These are phyloP conservation scores for Stenogyne calaminthoides DNA, from an alignment of 305 asterid species.

Conservation along the genomic window DNA sequence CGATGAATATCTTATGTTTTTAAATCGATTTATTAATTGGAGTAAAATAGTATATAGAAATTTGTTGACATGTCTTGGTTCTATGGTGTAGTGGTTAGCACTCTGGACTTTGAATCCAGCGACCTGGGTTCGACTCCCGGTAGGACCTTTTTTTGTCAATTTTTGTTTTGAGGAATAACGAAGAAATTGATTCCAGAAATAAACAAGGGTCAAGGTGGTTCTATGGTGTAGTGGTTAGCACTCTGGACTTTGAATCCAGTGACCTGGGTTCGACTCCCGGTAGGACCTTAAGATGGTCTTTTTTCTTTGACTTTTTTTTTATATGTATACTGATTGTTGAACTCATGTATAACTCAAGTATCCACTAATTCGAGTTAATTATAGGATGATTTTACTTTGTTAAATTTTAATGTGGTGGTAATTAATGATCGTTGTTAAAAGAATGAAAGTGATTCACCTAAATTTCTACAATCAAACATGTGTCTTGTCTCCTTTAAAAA, in stretches of 20 bases:
- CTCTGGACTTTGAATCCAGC: constrained; percentile 99
- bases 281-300: too few relatives aligned
- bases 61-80: constrained; percentile 38
- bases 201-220: too few relatives aligned
- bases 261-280: constrained; percentile 99
- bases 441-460: neutral
- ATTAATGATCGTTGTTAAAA: too few relatives aligned
- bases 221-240: constrained; percentile 99
- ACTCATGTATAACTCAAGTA: too few relatives aligned
- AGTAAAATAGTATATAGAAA: neutral
- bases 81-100: constrained; percentile 99
- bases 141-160: constrained; percentile 57
- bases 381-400: too few relatives aligned
- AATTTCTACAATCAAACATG: neutral
- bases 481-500: too few relatives aligned
- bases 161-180: neutral
- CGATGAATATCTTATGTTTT: neutral
- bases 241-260: constrained; percentile 99
- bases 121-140: constrained; percentile 99
- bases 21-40: neutral
- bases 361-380: too few relatives aligned
- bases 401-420: neutral
- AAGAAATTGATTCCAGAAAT: too few relatives aligned
- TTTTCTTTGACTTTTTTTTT: too few relatives aligned
- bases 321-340: too few relatives aligned